Base-by-base conservation (phyloP, 2,329 filamentous ascomycete species). In the Plectosphaerella cucumerina region DNA sequence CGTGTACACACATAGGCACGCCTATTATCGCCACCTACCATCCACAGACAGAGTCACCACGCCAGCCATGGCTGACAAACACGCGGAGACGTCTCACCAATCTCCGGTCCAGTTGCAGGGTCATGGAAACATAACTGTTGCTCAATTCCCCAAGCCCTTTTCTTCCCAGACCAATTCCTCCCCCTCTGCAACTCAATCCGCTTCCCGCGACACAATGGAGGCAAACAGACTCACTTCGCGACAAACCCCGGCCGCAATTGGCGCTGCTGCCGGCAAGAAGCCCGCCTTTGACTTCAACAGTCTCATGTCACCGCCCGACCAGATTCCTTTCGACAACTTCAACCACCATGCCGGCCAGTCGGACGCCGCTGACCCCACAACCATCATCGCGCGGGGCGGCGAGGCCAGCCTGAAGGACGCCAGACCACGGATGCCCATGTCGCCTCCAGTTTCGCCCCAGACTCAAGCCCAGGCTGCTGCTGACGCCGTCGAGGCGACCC, bases 261-360 rank as follows among this genome's bases (percentile, higher is more conserved):
- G 47, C 41, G 39, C 44, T 14, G 52, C 54, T 42, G 53, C 61
- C 31, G 39, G 58, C 5, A 76, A 71, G 61, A 78, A 76, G 57
- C 58, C 34, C 18, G 35, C 64, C 3, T 59, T 75, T 49, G 71
- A 76, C 54, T 78, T 80, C 56, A 75, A 65, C 68, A 83, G 71
- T 54, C 69, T 85, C 52, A 83, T 85, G 76, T 85, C 82, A 20
- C 82, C 82, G 31, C 82, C 82, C 20, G 81, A 84, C 35, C 70
- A 71, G n/a, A 63, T 72, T 33, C 74, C 72, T 46, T 66, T 71
- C 37, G 81, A 85, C 56, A 80, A 66, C 58, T 85, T 84, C 62
- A 65, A 59, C 44, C 66, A 70, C 60, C 23, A 26, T 26, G 23
- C 23, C 18, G 34, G 15, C 23, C 42, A 23, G 35, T 39, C 17